Percentiles rank a stretch among this genome's conserved stretches.
These are phyloP conservation scores for Phyllosticta capitalensis DNA, from an alignment of 2,329 filamentous ascomycete species.

Conservation along the genomic window DNA sequence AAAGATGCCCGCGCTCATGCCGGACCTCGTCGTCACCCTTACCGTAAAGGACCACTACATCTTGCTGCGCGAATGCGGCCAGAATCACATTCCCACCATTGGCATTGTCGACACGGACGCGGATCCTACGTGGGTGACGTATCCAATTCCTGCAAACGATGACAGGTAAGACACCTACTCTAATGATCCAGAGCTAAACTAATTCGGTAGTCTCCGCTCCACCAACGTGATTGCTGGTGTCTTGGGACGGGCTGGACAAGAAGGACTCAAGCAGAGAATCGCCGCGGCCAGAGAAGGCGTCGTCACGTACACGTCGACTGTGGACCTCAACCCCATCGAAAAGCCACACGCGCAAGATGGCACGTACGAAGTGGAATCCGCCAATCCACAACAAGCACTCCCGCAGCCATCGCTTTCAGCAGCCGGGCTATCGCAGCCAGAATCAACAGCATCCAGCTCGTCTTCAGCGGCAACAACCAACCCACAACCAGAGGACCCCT, in stretches of 20 bases:
- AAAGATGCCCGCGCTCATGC: slow-evolving; percentile 59
- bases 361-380: not conserved
- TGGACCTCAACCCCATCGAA: slow-evolving; percentile 13
- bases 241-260: slow-evolving; percentile 72
- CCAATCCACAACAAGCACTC: not conserved
- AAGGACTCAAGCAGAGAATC: slow-evolving; percentile 60
- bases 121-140: slow-evolving; percentile 89
- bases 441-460: not conserved
- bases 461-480: not conserved
- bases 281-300: slow-evolving; percentile 51
- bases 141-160: slow-evolving; percentile 93
- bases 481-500: not conserved
- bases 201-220: slow-evolving; percentile 59
- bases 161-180: slow-evolving; percentile 58
- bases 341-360: not conserved
- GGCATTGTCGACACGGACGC: slow-evolving; percentile 90
- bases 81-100: slow-evolving; percentile 85
- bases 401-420: not conserved
- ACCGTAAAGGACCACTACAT: slow-evolving; percentile 91
- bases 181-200: not conserved
- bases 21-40: slow-evolving; percentile 84
- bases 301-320: slow-evolving; percentile 46
- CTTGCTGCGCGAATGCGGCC: slow-evolving; percentile 79
- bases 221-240: slow-evolving; percentile 75
- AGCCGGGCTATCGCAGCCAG: not conserved